phyloP scores from a whole-genome alignment of 2,329 filamentous ascomycete genomes.

The Fusarium verrucosum region DNA sequence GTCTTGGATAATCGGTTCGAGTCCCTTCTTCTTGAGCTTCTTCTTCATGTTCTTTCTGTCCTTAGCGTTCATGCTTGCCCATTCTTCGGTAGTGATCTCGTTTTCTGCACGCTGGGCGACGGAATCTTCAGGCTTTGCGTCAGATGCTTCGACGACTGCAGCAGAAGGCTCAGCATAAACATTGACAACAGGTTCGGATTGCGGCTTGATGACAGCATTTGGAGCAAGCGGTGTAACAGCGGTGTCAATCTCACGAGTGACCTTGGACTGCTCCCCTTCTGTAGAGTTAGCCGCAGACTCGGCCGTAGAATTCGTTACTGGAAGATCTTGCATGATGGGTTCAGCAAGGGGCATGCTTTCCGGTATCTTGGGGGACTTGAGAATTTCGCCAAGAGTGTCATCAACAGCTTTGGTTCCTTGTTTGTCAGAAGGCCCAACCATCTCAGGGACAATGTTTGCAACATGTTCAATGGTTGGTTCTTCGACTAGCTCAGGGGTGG shows the following conservation, averaged over 20 bases:
- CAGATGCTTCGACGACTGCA: background rate
- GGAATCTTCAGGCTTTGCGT: background rate
- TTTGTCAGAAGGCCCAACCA: background rate
- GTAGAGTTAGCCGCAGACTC: background rate
- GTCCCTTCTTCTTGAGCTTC: conserved; percentile 37
- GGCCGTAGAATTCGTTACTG: background rate
- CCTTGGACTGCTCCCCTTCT: background rate
- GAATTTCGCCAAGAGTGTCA: background rate
- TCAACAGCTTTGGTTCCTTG: background rate
- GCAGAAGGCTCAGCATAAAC: background rate
- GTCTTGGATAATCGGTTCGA: conserved; percentile 33
- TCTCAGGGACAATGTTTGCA: background rate
- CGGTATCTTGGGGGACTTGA: background rate
- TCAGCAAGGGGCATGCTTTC: background rate
- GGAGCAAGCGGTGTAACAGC: background rate
- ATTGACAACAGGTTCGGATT: conserved; percentile 2
- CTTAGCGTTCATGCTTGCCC: conserved; percentile 31
- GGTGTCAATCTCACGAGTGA: background rate
- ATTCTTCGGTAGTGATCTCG: conserved; percentile 38
- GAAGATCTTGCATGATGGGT: background rate
- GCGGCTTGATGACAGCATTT: conserved; percentile 7
- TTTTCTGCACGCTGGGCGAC: conserved; percentile 31
- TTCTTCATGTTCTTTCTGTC: conserved; percentile 42
- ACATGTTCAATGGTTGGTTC: background rate
- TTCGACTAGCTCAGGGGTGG: background rate